Evolutionary conservation across 2,329 filamentous ascomycete species (phyloP).

Genomic region (Colletotrichum tropicicola): DNA sequence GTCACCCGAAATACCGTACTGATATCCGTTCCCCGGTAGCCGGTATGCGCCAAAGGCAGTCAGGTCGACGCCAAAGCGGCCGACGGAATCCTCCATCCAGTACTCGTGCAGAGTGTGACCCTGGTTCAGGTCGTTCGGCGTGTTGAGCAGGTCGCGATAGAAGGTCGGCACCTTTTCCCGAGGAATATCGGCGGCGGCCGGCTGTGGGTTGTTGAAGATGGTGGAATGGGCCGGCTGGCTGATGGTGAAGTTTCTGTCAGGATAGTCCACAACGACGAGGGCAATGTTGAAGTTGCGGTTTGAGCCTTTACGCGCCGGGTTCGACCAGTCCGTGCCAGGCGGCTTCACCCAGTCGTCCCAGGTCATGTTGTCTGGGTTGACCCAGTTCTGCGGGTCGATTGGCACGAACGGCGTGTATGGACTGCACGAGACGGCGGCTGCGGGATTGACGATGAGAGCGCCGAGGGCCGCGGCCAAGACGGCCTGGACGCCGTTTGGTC

Average conservation of each 20-base stretch:
- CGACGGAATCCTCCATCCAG: constrained; percentile 65
- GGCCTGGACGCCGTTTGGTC: constrained; percentile 10
- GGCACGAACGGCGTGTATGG: constrained; percentile 53
- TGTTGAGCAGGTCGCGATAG: constrained; percentile 61
- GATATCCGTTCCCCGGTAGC: constrained; percentile 56
- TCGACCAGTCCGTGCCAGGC: constrained; percentile 57
- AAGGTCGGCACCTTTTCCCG: constrained; percentile 58
- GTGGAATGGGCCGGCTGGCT: constrained; percentile 54
- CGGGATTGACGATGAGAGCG: constrained; percentile 7
- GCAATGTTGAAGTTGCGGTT: constrained; percentile 65
- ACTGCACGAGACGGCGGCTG: constrained; percentile 5
- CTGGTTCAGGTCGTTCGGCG: constrained; percentile 56
- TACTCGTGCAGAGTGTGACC: constrained; percentile 64
- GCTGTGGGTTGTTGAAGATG: constrained; percentile 59
- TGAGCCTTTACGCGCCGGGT: constrained; percentile 52
- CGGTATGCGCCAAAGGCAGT: constrained; percentile 61
- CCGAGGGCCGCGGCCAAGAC: constrained; percentile 11
- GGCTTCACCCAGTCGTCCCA: constrained; percentile 57
- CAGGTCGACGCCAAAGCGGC: constrained; percentile 61
- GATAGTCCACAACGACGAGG: constrained; percentile 61
- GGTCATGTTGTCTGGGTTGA: constrained; percentile 63
- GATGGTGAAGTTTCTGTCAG: constrained; percentile 57
- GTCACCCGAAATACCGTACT: constrained; percentile 59
- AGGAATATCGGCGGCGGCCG: constrained; percentile 42
- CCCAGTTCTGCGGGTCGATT: constrained; percentile 61